Evolutionary conservation across 805 yeast genomes (phyloP), one percentile per base, ranked within the genome.

Genomic region (Torulaspora microellipsoides): DNA sequence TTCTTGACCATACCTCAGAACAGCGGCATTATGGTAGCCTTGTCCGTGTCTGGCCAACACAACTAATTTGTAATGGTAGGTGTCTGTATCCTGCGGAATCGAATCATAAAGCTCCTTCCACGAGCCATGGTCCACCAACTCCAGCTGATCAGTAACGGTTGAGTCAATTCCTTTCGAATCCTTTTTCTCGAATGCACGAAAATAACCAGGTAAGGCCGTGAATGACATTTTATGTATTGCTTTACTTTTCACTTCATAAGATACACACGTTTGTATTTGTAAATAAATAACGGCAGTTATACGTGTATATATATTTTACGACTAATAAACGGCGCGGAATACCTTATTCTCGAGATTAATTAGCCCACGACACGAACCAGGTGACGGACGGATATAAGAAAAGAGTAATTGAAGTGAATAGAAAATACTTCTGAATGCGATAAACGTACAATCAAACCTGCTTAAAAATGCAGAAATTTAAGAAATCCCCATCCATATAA

Each of bases 1-100:
- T 2, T 70, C 69, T 14, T 68, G 43, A 9, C 86, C 86, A 52
- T 78, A 80, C 46, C 75, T 70, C 15, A 63, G 65, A 12, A 80
- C 77, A 2, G 77, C 73, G 35, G 69, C 67, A 52, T 82, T 82
- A 49, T 82, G 89, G 55, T 64, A 75, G 0, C 87, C 88, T 59
- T 81, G 85, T 5, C 87, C 88, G 53, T 82, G 88, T 56, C 88
- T 70, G 68, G 58, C 60, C 5, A 58, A 35, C 1, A 53, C 34
- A 7, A 53, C 17, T 40, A 58, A 34, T 38, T 56, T 56, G 36
- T 59, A 58, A n/a, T 48, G 46, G 13, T 39, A 32, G 1, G 42
- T 43, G 2, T 30, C 51, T 1, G 57, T 56, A 15, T 57, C 56
- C 3, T 34, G 23, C 1, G 64, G 64, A 8, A 59, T 35, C 2